phyloP scores from a whole-genome alignment of 2,329 filamentous ascomycete genomes.

The Chaetomiaceae sp. region DNA sequence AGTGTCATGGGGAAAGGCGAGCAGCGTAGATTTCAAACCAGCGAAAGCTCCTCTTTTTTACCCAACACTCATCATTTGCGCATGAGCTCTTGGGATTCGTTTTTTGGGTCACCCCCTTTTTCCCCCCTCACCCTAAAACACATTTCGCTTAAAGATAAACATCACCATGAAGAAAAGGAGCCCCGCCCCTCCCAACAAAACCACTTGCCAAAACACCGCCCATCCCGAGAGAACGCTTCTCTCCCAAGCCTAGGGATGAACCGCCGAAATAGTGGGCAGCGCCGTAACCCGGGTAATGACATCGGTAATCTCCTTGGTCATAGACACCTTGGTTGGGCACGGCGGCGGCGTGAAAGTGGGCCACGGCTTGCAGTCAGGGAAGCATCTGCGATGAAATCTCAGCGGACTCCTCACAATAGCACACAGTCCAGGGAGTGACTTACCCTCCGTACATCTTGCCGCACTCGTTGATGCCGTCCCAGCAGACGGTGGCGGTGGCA shows the following conservation, averaged over 20 bases:
- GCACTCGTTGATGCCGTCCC: slow-evolving; percentile 22
- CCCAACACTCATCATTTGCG: too few relatives aligned
- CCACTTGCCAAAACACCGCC: neutral
- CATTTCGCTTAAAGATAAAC: too few relatives aligned
- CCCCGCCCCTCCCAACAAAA: neutral
- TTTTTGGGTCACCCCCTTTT: too few relatives aligned
- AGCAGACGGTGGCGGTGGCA: slow-evolving; percentile 14
- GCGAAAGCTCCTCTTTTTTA: too few relatives aligned
- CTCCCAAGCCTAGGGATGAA: neutral
- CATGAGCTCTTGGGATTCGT: too few relatives aligned
- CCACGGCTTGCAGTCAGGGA: slow-evolving; percentile 22
- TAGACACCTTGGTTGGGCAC: slow-evolving; percentile 6
- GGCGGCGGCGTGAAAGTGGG: slow-evolving; percentile 20
- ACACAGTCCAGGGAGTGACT: neutral
- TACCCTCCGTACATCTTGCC: slow-evolving; percentile 25
- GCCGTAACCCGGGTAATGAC: neutral
- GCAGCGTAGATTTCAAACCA: too few relatives aligned
- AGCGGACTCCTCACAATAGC: neutral
- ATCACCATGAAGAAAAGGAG: too few relatives aligned
- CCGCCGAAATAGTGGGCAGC: neutral
- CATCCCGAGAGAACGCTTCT: too few relatives aligned
- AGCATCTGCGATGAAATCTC: slow-evolving; percentile 12
- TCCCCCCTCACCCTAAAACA: too few relatives aligned
- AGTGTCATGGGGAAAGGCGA: too few relatives aligned
- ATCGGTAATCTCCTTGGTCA: neutral